phyloP scores from a whole-genome alignment of 1,139 yeast genomes.

The Saccharomyces hybrid region DNA sequence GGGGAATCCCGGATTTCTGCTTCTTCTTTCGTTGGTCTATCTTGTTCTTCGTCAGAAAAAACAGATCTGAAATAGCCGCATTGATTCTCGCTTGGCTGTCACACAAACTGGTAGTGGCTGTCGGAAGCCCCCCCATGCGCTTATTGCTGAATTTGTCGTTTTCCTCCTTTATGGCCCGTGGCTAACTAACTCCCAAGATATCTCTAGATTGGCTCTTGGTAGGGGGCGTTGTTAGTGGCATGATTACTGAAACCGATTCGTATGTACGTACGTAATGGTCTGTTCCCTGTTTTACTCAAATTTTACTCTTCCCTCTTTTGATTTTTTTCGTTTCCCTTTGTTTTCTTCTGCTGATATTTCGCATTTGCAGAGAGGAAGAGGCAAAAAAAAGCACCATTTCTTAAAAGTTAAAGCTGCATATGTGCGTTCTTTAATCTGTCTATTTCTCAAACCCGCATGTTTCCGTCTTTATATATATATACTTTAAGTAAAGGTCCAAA shows the following conservation, averaged over 20 bases:
- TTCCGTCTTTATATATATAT: background rate
- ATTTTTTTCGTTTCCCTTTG: background rate
- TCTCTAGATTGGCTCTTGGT: background rate
- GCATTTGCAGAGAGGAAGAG: background rate
- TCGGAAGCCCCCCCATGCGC: background rate
- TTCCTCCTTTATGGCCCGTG: background rate
- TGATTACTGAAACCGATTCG: background rate
- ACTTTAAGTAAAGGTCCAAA: background rate
- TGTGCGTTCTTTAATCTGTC: background rate
- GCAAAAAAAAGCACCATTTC: background rate
- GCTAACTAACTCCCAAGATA: background rate
- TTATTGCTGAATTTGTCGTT: background rate
- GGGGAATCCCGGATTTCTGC: background rate
- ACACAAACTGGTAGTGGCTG: background rate
- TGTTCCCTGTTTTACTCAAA: background rate
- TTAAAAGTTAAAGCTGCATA: background rate
- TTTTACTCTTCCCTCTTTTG: background rate
- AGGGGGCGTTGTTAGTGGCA: background rate
- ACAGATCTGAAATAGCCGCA: background rate
- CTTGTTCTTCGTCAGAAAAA: background rate
- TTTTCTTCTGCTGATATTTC: background rate
- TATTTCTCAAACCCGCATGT: background rate
- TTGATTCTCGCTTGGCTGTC: constrained; percentile 1
- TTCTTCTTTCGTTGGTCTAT: background rate
- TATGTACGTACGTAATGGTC: background rate